Evolutionary conservation across 305 asterid genomes (phyloP), one percentile per base, ranked within the genome.

Genomic region (Andrographis paniculata): DNA sequence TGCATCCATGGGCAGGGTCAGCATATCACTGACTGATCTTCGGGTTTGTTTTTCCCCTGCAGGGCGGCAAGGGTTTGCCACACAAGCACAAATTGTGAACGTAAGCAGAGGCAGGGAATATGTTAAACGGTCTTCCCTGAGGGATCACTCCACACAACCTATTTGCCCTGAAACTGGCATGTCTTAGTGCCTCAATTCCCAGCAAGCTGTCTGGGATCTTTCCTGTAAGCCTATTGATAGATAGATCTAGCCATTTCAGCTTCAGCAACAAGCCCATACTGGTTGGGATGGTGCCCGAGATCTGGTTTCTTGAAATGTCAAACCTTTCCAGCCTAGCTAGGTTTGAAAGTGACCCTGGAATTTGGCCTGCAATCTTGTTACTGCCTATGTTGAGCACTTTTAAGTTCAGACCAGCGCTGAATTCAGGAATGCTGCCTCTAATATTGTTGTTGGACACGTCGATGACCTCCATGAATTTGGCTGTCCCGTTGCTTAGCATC

Each of bases 111-210:
- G 73, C 69, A 19, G 71, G 84, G 60, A 83, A 91, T 14, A 80
- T 48, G 43, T 78, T 78, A 4, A 60, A 72, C 7, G 99, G 99
- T 45, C 87, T 73, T 27, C 80, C 82, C 36, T 77, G 94, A 16
- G 99, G 99, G 21, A 91, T 91, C 72, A 56, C 66, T 46, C 99
- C 99, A 42, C 99, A 83, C 63, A 91, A 45, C 65, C 58, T 71
- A 52, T 91, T 91, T 38, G 78, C 84, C 55, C 95, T 71, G 70
- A 91, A 83, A 69, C 71, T 83, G 45, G 80, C 92, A 52, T 91
- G 95, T 28, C 45, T 76, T 17, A 91, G 37, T 20, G 65, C 60
- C 62, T 66, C 56, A 22, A 78, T 75, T 45, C 72, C 77, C 56
- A 83, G 66, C 71, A 87, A 63, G 23, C 82, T 77, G 1, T 45